Evolutionary conservation across 75 land plant genomes (phyloP).

Genomic region (Cunninghamia lanceolata): DNA sequence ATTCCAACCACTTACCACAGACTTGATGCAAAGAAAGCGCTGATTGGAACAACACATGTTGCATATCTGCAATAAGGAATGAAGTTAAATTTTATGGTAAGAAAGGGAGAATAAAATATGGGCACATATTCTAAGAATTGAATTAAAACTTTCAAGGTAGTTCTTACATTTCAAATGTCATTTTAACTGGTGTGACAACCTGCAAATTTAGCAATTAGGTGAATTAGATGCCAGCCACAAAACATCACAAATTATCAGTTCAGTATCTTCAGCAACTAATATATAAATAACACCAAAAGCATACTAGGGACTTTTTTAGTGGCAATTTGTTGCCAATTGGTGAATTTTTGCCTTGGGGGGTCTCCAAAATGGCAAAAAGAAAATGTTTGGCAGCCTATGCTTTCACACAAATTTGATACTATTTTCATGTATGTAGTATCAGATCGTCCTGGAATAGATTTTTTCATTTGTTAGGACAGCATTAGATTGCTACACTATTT

Average conservation of each 20-base stretch:
- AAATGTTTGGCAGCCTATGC: no score
- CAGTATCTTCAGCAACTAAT: neutral
- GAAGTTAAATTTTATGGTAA: neutral
- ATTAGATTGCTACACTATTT: no score
- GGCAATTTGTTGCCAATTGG: no score
- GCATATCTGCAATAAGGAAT: conserved; percentile 64
- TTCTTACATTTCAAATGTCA: conserved; percentile 92
- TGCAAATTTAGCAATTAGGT: conserved; percentile 29
- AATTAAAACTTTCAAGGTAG: neutral
- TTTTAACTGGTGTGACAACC: conserved; percentile 88
- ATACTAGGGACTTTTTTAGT: neutral
- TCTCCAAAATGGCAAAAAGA: no score
- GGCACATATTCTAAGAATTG: neutral
- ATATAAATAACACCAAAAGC: neutral
- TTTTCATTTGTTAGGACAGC: no score
- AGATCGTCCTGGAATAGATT: no score
- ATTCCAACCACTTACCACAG: conserved; percentile 65
- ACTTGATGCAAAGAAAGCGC: conserved; percentile 94
- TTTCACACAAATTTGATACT: no score
- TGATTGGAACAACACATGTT: conserved; percentile 90
- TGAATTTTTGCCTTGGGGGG: no score
- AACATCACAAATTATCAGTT: conserved; percentile 6
- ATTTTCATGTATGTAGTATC: no score
- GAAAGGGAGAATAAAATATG: neutral
- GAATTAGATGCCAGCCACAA: neutral